These are phyloP conservation scores for Komagataella pseudopastoris DNA, from an alignment of 805 yeast genomes.

Conservation along the genomic window DNA sequence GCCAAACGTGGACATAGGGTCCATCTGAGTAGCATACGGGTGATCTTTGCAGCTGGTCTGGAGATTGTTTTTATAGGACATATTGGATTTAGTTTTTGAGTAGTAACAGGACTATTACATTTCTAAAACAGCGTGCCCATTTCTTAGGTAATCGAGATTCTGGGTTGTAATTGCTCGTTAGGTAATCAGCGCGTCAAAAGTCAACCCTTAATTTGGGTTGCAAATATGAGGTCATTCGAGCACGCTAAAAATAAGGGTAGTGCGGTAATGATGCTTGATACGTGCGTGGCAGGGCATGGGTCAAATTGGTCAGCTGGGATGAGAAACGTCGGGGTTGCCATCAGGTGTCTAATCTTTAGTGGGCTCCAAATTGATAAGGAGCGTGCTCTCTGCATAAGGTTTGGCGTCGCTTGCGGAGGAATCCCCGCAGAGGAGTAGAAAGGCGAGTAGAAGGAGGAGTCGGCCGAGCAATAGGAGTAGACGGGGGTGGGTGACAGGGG, in stretches of 20 bases:
- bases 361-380: too few relatives aligned
- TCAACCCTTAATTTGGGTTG: neutral
- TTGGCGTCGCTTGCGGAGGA: neutral
- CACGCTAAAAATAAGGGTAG: neutral
- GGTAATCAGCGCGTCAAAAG: neutral
- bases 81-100: neutral
- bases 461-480: neutral
- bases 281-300: too few relatives aligned
- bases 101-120: neutral
- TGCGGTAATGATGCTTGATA: neutral
- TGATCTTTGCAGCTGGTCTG: neutral
- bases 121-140: neutral
- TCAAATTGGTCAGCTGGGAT: too few relatives aligned
- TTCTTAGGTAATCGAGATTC: neutral
- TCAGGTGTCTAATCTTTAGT: too few relatives aligned
- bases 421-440: neutral
- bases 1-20: constrained; percentile 1
- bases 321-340: too few relatives aligned
- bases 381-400: neutral
- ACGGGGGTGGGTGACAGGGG: neutral
- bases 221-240: neutral
- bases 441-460: neutral
- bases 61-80: neutral
- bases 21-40: neutral
- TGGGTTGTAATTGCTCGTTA: neutral